A percentile compares a stretch with the other conserved stretches of the same genome.
phyloP scores from a whole-genome alignment of 176 grass and related monocot genomes.

The Aegilops bicornis region DNA sequence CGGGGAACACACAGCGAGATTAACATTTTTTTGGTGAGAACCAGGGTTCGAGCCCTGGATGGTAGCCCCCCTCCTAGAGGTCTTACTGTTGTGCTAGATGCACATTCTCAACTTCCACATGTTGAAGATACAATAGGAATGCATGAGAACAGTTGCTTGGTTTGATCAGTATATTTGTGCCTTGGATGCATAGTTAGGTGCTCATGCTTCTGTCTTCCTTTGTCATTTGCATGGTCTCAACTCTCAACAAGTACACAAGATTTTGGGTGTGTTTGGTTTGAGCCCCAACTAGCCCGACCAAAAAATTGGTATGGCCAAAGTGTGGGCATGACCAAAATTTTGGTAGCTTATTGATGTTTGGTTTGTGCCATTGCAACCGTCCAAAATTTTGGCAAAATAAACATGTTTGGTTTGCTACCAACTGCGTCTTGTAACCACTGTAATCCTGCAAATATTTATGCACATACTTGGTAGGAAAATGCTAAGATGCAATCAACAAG shows the following conservation, averaged over 20 bases:
- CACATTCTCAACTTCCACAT: neutral
- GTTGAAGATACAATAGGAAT: conserved; percentile 15
- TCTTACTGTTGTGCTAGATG: neutral
- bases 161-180: neutral
- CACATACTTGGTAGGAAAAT: no score
- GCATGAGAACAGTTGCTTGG: neutral
- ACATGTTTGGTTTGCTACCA: no score
- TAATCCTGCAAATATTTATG: no score
- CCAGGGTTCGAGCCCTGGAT: neutral
- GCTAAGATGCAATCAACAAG: no score
- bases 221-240: conserved; percentile 1
- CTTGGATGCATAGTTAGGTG: neutral
- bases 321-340: no score
- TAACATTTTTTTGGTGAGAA: neutral
- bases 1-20: neutral
- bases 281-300: no score
- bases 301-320: no score
- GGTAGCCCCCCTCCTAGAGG: neutral
- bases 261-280: neutral
- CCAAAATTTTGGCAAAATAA: no score
- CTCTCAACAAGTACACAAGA: neutral
- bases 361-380: no score
- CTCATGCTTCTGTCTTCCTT: conserved; percentile 5
- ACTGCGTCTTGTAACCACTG: no score
- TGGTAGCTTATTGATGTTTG: no score